A percentile compares a stretch with the other conserved stretches of the same genome.
These are phyloP conservation scores for Dactylonectria macrodidyma DNA, from an alignment of 2,329 filamentous ascomycete genomes.

Conservation along the genomic window DNA sequence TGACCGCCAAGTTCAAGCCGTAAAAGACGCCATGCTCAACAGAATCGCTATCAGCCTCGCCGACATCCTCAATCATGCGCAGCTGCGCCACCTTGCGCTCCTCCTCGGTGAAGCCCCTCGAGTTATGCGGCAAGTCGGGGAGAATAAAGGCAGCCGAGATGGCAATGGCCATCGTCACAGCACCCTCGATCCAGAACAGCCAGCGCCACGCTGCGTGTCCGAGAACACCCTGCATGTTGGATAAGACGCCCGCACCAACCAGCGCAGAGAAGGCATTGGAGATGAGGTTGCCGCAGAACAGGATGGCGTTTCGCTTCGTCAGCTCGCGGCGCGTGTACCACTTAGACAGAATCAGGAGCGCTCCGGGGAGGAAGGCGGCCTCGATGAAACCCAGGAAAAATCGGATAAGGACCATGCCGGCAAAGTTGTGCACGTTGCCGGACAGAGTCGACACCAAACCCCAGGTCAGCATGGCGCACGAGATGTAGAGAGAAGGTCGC, in stretches of 20 bases:
- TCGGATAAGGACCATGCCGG: conserved; percentile 68
- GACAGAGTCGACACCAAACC: conserved; percentile 72
- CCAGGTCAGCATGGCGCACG: conserved; percentile 70
- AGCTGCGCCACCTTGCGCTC: conserved; percentile 70
- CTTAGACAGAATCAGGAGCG: conserved; percentile 74
- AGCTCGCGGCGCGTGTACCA: conserved; percentile 77
- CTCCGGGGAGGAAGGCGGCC: conserved; percentile 76
- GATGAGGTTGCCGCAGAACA: conserved; percentile 73
- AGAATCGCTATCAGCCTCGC: conserved; percentile 68
- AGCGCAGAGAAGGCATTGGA: conserved; percentile 73
- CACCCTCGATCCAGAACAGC: conserved; percentile 74
- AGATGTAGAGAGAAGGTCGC: conserved; percentile 67
- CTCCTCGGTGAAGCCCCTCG: conserved; percentile 71
- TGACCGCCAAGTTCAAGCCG: conserved; percentile 71
- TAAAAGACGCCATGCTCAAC: conserved; percentile 65
- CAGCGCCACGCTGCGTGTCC: conserved; percentile 73
- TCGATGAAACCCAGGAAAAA: conserved; percentile 75
- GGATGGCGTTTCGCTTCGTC: conserved; percentile 67
- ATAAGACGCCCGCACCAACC: conserved; percentile 71
- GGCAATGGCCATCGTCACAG: conserved; percentile 65
- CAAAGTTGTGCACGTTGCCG: conserved; percentile 66
- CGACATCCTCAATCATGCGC: conserved; percentile 71
- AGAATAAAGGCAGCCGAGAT: conserved; percentile 63
- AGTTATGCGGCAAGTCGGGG: conserved; percentile 70
- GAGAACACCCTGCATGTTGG: conserved; percentile 68